Base-by-base conservation (phyloP, 208 protist species). In the Angomonas deanei region DNA sequence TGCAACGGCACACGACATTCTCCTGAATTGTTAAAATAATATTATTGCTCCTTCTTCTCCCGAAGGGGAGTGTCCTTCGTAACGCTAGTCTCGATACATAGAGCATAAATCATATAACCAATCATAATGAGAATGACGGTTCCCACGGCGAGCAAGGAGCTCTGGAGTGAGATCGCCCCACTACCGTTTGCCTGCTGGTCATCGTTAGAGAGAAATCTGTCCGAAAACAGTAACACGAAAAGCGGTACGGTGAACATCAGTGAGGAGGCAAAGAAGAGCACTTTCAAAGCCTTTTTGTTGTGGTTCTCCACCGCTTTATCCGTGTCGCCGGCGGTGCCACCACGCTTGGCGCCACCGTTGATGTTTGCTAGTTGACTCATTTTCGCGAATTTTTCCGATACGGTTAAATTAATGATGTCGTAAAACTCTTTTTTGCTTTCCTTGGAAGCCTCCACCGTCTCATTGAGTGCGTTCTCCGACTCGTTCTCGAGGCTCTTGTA, bases 211-310 rank as follows among this genome's bases (percentile, higher is more conserved):
- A 42, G 36, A n/a, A 42, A 8, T 8, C 36, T 8, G 36, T 42
- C 36, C 11, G 36, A 82, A 24, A 89, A 46, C 21, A 95, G 59
- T 32, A 95, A 50, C 27, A 71, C 61, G 5, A 84, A 26, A 31
- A 95, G 48, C 0, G 88, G 88, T 26, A 91, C 19, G 10, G 86
- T 91, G 17, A 92, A 73, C 72, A 95, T 92, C 11, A 78, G 53
- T 17, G 62, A 63, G 23, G 71, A 90, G 42, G 69, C 68, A 19
- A 82, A 46, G 11, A 91, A 30, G 61, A 95, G 91, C 0, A 80
- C 57, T 1, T 55, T 50, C 1, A 70, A 60, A 19, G 91, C 88
- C 19, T 64, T 33, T n/a, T 61, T 28, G 39, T 88, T 81, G 34
- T 74, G 28, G 28, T 60, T 38, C 26, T 80, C 63, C 0, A 57